Evolutionary conservation across 192 early-diverging fungal species (phyloP).

Genomic region (Rhizophagus sp.): DNA sequence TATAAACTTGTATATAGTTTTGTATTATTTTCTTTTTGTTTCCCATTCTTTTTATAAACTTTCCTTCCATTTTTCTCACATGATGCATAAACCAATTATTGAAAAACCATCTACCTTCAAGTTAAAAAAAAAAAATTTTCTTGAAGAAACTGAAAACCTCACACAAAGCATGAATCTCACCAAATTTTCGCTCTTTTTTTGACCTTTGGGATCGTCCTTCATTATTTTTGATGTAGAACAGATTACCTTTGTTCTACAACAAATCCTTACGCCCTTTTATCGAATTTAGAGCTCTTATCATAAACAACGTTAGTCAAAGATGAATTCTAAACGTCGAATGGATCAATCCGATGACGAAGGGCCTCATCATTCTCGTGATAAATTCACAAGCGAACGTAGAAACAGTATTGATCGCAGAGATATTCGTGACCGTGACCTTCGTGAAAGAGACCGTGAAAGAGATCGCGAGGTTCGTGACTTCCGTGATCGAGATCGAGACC

Average conservation of each 20-base stretch:
- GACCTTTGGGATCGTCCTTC: constrained; percentile 10
- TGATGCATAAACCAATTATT: not conserved
- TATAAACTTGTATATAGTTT: not conserved
- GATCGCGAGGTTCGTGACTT: constrained; percentile 16
- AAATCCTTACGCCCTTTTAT: constrained; percentile 3
- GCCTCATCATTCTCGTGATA: constrained; percentile 25
- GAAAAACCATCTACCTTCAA: constrained; percentile 13
- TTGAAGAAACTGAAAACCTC: not conserved
- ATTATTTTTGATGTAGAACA: constrained; percentile 19
- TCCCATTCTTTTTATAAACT: constrained; percentile 9
- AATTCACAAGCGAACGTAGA: constrained; percentile 25
- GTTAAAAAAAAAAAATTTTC: not conserved
- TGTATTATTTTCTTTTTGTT: not conserved
- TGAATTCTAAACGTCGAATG: constrained; percentile 29
- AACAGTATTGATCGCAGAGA: constrained; percentile 23
- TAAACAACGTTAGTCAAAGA: constrained; percentile 3
- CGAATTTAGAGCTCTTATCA: not conserved
- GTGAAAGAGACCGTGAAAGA: constrained; percentile 20
- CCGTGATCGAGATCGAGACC: constrained; percentile 9
- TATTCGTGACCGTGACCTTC: constrained; percentile 23
- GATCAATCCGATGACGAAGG: constrained; percentile 32
- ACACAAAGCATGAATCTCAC: constrained; percentile 10
- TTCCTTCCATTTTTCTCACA: constrained; percentile 12
- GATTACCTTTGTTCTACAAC: constrained; percentile 4
- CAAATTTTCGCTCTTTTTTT: constrained; percentile 20